Conservation (phyloP, 768 basidiomycete genomes). For the Suillus cothurnatus region DNA sequence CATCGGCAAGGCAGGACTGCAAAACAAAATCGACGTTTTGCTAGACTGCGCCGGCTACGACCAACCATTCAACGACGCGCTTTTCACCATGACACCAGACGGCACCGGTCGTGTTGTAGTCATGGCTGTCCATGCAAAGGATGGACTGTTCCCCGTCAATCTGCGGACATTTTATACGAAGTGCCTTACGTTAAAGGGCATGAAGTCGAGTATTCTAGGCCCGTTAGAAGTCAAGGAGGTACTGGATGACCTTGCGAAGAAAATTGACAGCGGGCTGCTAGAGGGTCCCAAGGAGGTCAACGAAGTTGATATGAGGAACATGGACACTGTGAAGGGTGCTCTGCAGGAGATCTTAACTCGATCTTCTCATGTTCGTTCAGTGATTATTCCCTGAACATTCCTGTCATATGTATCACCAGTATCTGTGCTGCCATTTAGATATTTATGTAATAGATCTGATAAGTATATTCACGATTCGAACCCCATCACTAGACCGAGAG, state of each 20-base stretch:
- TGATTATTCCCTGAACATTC: conserved; percentile 25
- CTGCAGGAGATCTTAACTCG: conserved; percentile 28
- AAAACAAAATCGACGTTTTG: conserved; percentile 36
- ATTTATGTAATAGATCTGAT: not conserved
- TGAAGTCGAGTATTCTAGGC: conserved; percentile 29
- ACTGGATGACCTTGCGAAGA: conserved; percentile 29
- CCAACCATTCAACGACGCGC: conserved; percentile 34
- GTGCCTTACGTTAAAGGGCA: conserved; percentile 32
- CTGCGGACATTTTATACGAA: conserved; percentile 37
- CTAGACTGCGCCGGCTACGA: conserved; percentile 38
- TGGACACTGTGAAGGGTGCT: conserved; percentile 20
- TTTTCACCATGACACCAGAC: conserved; percentile 34
- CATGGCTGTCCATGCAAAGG: conserved; percentile 37
- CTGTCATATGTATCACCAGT: not conserved
- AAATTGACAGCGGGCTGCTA: conserved; percentile 32
- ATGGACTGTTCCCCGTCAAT: conserved; percentile 31
- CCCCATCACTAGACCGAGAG: not conserved
- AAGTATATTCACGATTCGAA: not conserved
- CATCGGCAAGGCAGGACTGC: conserved; percentile 25
- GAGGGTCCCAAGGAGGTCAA: conserved; percentile 30
- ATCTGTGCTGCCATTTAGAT: not conserved
- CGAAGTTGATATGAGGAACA: conserved; percentile 23
- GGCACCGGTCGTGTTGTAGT: conserved; percentile 37
- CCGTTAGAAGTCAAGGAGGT: conserved; percentile 28
- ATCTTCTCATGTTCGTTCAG: conserved; percentile 31